These are phyloP conservation scores for Populus nigra DNA, from an alignment of 345 rosid genomes.

Conservation along the genomic window DNA sequence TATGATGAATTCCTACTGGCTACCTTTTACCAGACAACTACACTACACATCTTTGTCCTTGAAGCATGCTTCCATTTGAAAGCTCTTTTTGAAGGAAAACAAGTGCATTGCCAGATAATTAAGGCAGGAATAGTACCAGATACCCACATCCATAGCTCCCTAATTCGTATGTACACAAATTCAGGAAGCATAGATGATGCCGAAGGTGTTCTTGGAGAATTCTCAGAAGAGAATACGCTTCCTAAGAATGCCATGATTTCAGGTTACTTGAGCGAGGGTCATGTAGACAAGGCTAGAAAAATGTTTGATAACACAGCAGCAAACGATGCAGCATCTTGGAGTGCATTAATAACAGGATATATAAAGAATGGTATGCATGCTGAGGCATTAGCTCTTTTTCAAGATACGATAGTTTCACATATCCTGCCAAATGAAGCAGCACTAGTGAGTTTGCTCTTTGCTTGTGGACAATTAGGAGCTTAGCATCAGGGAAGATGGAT, in stretches of 20 bases:
- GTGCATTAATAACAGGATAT: constrained; percentile 12
- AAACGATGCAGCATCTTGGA: constrained; percentile 15
- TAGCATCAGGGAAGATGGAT: constrained; percentile 30
- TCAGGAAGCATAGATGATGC: constrained; percentile 6
- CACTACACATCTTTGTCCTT: constrained; percentile 8
- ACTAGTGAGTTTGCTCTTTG: constrained; percentile 24
- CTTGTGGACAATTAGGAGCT: constrained; percentile 19
- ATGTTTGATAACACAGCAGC: constrained; percentile 4
- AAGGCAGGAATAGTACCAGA: constrained; percentile 15
- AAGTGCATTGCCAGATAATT: constrained; percentile 16
- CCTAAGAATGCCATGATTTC: constrained; percentile 12
- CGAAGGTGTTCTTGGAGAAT: constrained; percentile 9
- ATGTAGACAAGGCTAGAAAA: constrained; percentile 4
- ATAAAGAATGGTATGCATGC: constrained; percentile 11
- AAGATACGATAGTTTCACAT: constrained; percentile 16
- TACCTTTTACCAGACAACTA: constrained; percentile 11
- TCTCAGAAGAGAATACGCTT: constrained; percentile 8
- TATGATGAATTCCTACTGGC: neutral
- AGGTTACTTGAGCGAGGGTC: constrained; percentile 8
- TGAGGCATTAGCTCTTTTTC: constrained; percentile 28
- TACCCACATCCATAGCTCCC: constrained; percentile 11
- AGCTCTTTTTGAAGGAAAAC: constrained; percentile 8
- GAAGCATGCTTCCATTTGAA: constrained; percentile 6
- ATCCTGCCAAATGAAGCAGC: constrained; percentile 23
- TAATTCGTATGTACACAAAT: constrained; percentile 9